Conservation (phyloP, 2,329 filamentous ascomycete species). For the Xylariaceae sp. region DNA sequence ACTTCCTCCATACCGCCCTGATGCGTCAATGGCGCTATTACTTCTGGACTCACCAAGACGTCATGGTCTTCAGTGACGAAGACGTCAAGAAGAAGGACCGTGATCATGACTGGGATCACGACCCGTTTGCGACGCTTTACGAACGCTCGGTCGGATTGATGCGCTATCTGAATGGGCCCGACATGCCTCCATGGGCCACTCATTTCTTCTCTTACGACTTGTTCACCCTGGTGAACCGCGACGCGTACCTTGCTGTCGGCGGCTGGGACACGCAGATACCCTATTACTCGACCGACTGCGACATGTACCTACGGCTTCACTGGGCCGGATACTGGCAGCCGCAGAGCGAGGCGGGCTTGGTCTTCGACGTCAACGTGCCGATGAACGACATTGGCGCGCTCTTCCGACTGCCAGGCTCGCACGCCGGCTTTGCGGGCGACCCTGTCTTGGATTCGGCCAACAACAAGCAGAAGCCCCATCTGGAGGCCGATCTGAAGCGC, state of each 20-base stretch:
- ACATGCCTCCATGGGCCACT: constrained; percentile 39
- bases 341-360: constrained; percentile 34
- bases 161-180: constrained; percentile 29
- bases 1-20: constrained; percentile 38
- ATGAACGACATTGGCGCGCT: constrained; percentile 40
- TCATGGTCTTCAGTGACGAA: constrained; percentile 39
- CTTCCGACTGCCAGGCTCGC: constrained; percentile 34
- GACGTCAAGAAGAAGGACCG: constrained; percentile 32
- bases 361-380: constrained; percentile 38
- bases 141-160: constrained; percentile 30
- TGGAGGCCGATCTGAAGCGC: constrained; percentile 27
- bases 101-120: constrained; percentile 32
- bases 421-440: constrained; percentile 31
- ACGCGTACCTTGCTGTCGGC: constrained; percentile 37
- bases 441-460: constrained; percentile 24
- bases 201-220: constrained; percentile 47
- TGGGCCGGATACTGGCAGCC: constrained; percentile 38
- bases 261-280: constrained; percentile 47
- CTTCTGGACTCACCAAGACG: constrained; percentile 47
- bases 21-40: constrained; percentile 39
- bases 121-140: constrained; percentile 32
- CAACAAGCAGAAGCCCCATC: constrained; percentile 14
- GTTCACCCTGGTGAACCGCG: constrained; percentile 43
- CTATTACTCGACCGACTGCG: constrained; percentile 42
- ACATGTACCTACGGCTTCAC: constrained; percentile 39